Base-by-base conservation (phyloP, 2,329 filamentous ascomycete genomes). In the Drechmeria coniospora region DNA sequence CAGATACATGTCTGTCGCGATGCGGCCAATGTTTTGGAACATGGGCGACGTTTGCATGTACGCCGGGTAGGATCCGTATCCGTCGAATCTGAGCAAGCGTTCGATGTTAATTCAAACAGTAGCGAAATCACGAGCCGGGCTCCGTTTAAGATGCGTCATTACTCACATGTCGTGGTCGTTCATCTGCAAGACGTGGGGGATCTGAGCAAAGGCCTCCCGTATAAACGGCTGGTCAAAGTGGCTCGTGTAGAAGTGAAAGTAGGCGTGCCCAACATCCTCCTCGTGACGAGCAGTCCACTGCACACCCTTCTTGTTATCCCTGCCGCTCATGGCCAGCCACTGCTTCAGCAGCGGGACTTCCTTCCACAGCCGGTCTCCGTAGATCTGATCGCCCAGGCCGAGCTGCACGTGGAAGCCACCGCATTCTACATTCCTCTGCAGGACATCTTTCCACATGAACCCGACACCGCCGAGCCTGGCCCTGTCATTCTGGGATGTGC, bases 401-500 rank as follows among this genome's bases (percentile, higher is more conserved):
- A 98, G 63, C 46, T 98, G 90, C 6, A 82, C 77, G 45, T 98
- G 90, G 51, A 95, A 98, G 1, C 90, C 90, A 30, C 86, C 84
- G 41, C 86, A 93, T 42, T 98, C 90, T 16, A 86, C 74, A 44
- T 98, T 92, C 63, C 94, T 94, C 54, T 94, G 84, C 47, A 98
- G 65, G 16, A 98, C 86, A 43, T 98, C 90, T 46, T 94, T 95
- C 90, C 90, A 98, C 87, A 98, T 92, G 47, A 90, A 81, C 1
- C 86, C 82, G 1, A 92, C 69, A 2, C 90, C 90, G 17, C 90
- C 90, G 2, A 95, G 67, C 42, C 79, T 81, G 18, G 76, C 72
- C 23, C 87, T 71, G 42, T 98, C 90, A 35, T 79, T 83, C 30
- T 84, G 77, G 36, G 76, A 84, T 2, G 92, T 90, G 37, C 79